phyloP scores from a whole-genome alignment of 2,329 filamentous ascomycete genomes.

The Monilinia polystroma region DNA sequence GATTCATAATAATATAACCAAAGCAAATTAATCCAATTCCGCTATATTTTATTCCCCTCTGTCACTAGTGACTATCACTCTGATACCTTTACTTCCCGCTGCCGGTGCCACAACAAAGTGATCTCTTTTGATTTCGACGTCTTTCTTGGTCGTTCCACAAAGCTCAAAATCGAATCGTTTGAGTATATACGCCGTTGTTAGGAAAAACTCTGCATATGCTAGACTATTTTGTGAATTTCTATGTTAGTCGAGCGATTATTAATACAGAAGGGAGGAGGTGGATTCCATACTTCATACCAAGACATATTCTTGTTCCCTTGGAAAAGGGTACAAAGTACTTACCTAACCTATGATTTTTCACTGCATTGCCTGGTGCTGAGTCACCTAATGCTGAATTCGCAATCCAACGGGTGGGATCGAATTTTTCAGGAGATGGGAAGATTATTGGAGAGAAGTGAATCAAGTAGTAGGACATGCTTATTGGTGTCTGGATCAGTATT shows the following conservation, averaged over 20 bases:
- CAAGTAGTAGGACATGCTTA: constrained; percentile 17
- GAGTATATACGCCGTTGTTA: constrained; percentile 13
- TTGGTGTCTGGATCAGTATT: constrained; percentile 12
- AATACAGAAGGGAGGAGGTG: not conserved
- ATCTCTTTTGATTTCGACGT: constrained; percentile 12
- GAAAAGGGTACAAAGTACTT: constrained; percentile 18
- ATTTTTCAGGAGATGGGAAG: constrained; percentile 17
- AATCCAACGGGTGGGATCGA: constrained; percentile 17
- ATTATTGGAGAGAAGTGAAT: constrained; percentile 15
- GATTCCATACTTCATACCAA: constrained; percentile 13
- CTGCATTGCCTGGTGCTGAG: not conserved
- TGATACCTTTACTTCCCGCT: constrained; percentile 14
- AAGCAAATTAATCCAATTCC: not conserved
- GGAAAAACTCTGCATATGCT: constrained; percentile 19
- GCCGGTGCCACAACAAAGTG: constrained; percentile 8
- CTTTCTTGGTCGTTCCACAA: constrained; percentile 2
- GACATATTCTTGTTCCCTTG: constrained; percentile 14
- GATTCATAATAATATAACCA: not conserved
- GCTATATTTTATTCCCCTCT: not conserved
- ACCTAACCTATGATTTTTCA: not conserved
- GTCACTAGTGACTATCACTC: constrained; percentile 3
- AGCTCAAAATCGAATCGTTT: constrained; percentile 15
- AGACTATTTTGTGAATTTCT: not conserved
- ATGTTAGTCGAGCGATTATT: not conserved
- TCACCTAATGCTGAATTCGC: not conserved